Evolutionary conservation across 441 rosid species (phyloP).

Genomic region (Macaranga tanarius): DNA sequence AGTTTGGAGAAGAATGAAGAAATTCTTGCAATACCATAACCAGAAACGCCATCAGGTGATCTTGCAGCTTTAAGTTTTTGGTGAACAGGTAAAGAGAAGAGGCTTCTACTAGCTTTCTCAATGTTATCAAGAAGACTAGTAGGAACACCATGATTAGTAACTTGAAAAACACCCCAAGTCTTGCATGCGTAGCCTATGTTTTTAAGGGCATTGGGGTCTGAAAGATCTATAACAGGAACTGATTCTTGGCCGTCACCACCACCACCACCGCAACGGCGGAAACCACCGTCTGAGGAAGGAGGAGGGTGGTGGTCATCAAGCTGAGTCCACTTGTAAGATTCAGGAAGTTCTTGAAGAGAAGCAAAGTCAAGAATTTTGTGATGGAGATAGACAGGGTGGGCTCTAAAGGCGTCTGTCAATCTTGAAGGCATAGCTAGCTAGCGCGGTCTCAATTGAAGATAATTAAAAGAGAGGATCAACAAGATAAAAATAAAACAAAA

Average conservation of each 20-base stretch:
- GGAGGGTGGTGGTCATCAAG: constrained; percentile 31
- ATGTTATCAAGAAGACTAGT: constrained; percentile 36
- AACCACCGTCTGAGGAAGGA: constrained; percentile 10
- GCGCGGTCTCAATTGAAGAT: no score
- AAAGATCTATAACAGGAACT: constrained; percentile 68
- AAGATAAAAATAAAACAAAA: no score
- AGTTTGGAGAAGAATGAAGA: constrained; percentile 68
- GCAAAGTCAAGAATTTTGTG: constrained; percentile 52
- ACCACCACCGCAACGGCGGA: constrained; percentile 7
- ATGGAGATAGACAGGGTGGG: constrained; percentile 51
- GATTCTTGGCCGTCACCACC: constrained; percentile 29
- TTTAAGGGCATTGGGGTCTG: constrained; percentile 42
- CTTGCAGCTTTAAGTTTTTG: constrained; percentile 74
- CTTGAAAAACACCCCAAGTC: constrained; percentile 79
- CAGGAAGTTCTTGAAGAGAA: constrained; percentile 64
- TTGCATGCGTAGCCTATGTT: constrained; percentile 68
- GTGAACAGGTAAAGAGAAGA: constrained; percentile 59
- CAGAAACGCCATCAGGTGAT: constrained; percentile 61
- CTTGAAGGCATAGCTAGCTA: constrained; percentile 54
- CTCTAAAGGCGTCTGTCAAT: constrained; percentile 47
- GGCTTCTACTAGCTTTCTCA: constrained; percentile 39
- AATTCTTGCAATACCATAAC: constrained; percentile 78
- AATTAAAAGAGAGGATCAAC: not conserved
- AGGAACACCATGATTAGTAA: constrained; percentile 72
- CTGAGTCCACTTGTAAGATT: constrained; percentile 69